These are phyloP conservation scores for Erythrobasidium hasegawianum DNA, from an alignment of 1,284 basidiomycete species.

Conservation along the genomic window DNA sequence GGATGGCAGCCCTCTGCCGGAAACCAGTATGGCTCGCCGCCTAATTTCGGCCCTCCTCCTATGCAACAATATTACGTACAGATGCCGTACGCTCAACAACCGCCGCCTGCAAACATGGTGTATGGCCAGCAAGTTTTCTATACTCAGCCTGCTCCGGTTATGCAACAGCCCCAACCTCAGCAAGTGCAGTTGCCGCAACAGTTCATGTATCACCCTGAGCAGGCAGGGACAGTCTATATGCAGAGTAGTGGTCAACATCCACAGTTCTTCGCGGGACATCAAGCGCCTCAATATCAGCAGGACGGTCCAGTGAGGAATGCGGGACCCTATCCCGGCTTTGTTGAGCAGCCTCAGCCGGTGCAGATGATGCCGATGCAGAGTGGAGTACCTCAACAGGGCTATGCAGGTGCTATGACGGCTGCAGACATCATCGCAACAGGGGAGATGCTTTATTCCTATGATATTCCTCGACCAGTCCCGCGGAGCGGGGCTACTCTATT, in stretches of 20 bases:
- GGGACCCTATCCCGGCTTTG: no score
- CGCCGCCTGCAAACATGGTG: not conserved
- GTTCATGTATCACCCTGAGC: not conserved
- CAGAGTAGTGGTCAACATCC: not conserved
- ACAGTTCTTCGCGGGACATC: not conserved
- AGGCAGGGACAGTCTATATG: not conserved
- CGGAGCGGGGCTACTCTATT: slow-evolving; percentile 27
- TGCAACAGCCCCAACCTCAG: slow-evolving; percentile 1
- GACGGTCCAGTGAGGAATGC: no score
- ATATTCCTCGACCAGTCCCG: slow-evolving; percentile 26
- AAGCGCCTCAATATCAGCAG: no score
- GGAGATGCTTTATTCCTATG: slow-evolving; percentile 33
- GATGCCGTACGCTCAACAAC: not conserved
- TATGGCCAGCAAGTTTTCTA: not conserved
- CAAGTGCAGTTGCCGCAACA: slow-evolving; percentile 14
- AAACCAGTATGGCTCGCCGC: no score
- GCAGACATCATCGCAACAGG: slow-evolving; percentile 28
- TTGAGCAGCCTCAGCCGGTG: no score
- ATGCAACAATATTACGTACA: slow-evolving; percentile 10
- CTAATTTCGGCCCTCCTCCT: no score
- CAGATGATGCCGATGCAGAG: no score
- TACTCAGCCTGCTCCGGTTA: not conserved
- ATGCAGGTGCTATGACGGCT: slow-evolving; percentile 15
- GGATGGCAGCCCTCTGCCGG: no score
- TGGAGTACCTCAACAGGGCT: not conserved